Evolutionary conservation across 1,284 basidiomycete genomes (phyloP).

Genomic region (Ustilago crameri): DNA sequence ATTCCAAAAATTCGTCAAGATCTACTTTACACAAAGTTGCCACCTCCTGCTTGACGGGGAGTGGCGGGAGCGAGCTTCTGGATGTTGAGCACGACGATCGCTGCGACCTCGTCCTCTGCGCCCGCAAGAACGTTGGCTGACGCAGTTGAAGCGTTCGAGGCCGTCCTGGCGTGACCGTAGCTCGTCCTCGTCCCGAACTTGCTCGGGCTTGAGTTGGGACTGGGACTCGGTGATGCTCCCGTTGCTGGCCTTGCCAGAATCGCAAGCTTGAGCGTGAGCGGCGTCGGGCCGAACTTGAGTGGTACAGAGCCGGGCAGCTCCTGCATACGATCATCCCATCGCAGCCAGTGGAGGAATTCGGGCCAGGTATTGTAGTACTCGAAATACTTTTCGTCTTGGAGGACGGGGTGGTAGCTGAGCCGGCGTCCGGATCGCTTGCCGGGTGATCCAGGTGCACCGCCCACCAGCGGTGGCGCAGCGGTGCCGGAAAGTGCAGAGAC

Average conservation of each 20-base stretch:
- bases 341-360: slow-evolving; percentile 62
- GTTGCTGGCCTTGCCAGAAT: slow-evolving; percentile 28
- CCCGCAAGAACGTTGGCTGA: slow-evolving; percentile 10
- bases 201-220: slow-evolving; percentile 23
- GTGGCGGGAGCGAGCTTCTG: slow-evolving; percentile 15
- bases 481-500: slow-evolving; percentile 48
- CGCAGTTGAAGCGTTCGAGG: slow-evolving; percentile 19
- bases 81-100: slow-evolving; percentile 40
- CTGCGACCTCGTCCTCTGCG: slow-evolving; percentile 47
- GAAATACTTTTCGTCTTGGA: slow-evolving; percentile 56
- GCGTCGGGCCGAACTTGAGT: slow-evolving; percentile 40
- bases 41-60: slow-evolving; percentile 6
- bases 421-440: slow-evolving; percentile 52
- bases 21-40: slow-evolving; percentile 7
- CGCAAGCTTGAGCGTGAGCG: slow-evolving; percentile 37
- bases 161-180: slow-evolving; percentile 15
- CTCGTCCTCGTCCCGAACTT: slow-evolving; percentile 23
- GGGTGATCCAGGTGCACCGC: slow-evolving; percentile 57
- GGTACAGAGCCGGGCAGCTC: slow-evolving; percentile 61
- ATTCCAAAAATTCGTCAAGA: no score
- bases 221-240: slow-evolving; percentile 29
- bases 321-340: slow-evolving; percentile 54
- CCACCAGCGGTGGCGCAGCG: slow-evolving; percentile 50
- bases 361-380: slow-evolving; percentile 59
- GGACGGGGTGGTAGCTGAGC: slow-evolving; percentile 49